phyloP scores from a whole-genome alignment of 176 grass and related monocot genomes.

The Alloteropsis semialata region DNA sequence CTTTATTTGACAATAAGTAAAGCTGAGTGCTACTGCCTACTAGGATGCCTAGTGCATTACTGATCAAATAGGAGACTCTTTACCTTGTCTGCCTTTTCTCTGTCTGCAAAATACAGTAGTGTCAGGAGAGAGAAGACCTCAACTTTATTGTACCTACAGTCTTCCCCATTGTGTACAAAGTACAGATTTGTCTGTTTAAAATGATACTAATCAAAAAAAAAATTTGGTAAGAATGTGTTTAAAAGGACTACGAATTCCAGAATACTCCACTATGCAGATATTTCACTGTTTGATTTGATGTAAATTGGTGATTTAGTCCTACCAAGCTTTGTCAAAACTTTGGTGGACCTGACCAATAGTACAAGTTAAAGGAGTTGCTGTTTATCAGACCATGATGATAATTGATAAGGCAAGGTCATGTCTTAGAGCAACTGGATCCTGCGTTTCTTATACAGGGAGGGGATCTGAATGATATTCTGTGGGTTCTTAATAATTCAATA shows the following conservation, averaged over 20 bases:
- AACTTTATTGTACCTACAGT: neutral
- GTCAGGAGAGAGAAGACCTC: neutral
- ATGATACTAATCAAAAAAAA: neutral
- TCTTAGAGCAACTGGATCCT: constrained; percentile 1
- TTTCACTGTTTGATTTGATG: neutral
- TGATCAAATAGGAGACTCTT: neutral
- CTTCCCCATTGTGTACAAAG: neutral
- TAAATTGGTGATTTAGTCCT: neutral
- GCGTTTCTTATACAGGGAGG: neutral
- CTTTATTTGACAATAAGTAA: constrained; percentile 1
- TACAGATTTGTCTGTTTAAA: neutral
- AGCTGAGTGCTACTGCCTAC: neutral
- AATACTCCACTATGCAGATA: neutral
- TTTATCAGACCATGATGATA: constrained; percentile 19
- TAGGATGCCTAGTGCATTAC: neutral
- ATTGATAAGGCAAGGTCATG: neutral
- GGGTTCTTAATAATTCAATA: neutral
- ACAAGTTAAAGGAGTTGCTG: neutral
- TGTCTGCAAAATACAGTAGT: neutral
- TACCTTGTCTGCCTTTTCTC: neutral
- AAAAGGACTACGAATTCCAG: neutral
- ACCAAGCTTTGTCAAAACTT: constrained; percentile 5
- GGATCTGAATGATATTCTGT: neutral
- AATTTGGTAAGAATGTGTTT: neutral
- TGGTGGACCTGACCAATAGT: neutral